phyloP scores from a whole-genome alignment of 352 stramenopile species.

The Albugo laibachii region DNA sequence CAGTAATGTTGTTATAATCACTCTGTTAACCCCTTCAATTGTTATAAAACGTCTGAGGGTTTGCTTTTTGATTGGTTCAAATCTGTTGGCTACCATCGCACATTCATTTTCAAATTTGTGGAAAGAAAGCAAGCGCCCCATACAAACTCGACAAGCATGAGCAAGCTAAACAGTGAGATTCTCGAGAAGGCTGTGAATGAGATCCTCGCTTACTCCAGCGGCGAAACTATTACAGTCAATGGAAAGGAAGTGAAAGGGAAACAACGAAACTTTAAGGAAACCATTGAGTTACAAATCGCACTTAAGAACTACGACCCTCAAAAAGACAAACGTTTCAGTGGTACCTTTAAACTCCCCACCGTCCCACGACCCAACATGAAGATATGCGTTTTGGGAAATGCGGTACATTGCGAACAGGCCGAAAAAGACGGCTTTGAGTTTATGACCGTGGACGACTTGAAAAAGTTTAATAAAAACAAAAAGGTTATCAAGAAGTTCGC shows the following conservation, averaged over 20 bases:
- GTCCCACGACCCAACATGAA: conserved; percentile 90
- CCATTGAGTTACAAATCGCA: conserved; percentile 96
- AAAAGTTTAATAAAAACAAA: conserved; percentile 99
- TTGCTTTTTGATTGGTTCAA: not conserved
- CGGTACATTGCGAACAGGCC: conserved; percentile 95
- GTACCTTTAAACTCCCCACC: conserved; percentile 96
- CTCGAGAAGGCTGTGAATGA: conserved; percentile 91
- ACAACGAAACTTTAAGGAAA: conserved; percentile 99
- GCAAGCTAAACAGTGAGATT: conserved; percentile 95
- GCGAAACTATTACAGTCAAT: conserved; percentile 84
- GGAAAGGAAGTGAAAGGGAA: conserved; percentile 94
- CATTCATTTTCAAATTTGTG: not conserved
- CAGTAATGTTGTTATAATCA: not conserved
- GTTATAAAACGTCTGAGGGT: not conserved
- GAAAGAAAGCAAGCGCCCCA: not conserved
- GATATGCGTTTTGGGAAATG: conserved; percentile 98
- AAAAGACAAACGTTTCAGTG: conserved; percentile 99
- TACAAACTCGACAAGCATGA: conserved; percentile 27
- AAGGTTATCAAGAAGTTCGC: conserved; percentile 99
- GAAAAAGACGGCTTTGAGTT: conserved; percentile 95
- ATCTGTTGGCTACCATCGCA: not conserved
- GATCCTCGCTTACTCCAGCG: conserved; percentile 89
- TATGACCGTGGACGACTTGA: conserved; percentile 98
- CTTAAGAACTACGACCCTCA: conserved; percentile 99
- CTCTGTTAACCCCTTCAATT: not conserved